phyloP scores from a whole-genome alignment of 768 basidiomycete species.

The Mycena epipterygia region DNA sequence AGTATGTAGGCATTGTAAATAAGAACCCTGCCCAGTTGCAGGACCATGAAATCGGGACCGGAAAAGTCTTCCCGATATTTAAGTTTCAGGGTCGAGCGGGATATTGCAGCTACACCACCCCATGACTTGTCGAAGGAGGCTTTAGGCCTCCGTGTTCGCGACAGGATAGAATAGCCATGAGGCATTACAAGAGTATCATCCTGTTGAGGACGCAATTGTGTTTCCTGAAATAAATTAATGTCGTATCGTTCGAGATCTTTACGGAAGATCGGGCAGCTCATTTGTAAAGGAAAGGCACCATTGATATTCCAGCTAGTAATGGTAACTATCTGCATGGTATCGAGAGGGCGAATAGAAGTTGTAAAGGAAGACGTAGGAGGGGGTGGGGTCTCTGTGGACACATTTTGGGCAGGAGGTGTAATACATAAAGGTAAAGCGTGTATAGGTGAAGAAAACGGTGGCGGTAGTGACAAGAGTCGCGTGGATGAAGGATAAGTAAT shows the following conservation, averaged over 20 bases:
- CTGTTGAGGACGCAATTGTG: background rate
- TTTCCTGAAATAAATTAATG: slow-evolving; percentile 1
- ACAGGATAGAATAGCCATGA: too few relatives aligned
- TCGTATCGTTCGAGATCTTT: background rate
- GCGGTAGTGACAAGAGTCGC: too few relatives aligned
- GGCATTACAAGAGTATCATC: background rate
- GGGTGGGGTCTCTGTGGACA: too few relatives aligned
- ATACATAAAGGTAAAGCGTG: too few relatives aligned
- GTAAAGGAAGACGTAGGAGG: too few relatives aligned
- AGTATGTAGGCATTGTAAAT: background rate
- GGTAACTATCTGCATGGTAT: background rate
- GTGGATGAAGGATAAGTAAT: too few relatives aligned
- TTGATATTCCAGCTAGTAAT: slow-evolving; percentile 1
- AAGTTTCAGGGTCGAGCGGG: background rate
- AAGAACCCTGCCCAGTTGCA: background rate
- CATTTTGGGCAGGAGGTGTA: too few relatives aligned
- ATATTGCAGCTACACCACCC: background rate
- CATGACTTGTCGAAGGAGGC: slow-evolving; percentile 3
- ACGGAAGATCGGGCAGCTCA: background rate
- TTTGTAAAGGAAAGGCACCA: background rate
- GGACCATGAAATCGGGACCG: background rate
- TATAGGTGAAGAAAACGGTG: too few relatives aligned
- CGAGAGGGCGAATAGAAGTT: background rate
- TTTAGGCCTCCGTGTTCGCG: too few relatives aligned
- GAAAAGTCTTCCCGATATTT: background rate